phyloP scores from a whole-genome alignment of 176 grass and related monocot genomes.

The Zoysia pacifica region DNA sequence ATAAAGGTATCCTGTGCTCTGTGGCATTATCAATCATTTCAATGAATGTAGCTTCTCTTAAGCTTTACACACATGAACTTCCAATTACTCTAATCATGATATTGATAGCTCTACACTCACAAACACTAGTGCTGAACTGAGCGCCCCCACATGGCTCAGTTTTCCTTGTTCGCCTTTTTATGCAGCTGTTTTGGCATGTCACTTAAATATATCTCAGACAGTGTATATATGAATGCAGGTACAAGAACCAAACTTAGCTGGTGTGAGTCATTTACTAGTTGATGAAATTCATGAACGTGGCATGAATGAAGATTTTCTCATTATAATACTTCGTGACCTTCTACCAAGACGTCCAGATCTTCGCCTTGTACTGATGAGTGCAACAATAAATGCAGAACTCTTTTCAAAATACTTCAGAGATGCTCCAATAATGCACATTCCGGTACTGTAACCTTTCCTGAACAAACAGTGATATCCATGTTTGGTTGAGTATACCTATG shows the following conservation, averaged over 20 bases:
- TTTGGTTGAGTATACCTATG: constrained; percentile 1
- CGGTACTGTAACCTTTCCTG: constrained; percentile 53
- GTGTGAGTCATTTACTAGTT: constrained; percentile 86
- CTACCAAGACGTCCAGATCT: constrained; percentile 80
- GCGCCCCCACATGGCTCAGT: neutral
- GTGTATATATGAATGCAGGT: constrained; percentile 53
- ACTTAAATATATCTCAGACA: constrained; percentile 23
- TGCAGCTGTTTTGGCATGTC: constrained; percentile 14
- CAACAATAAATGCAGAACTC: constrained; percentile 93
- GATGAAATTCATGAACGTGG: constrained; percentile 99
- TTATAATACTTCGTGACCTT: constrained; percentile 91
- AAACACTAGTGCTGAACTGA: constrained; percentile 7
- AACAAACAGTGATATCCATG: constrained; percentile 21
- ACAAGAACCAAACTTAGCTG: constrained; percentile 79
- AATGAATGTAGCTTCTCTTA: neutral
- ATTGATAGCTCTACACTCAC: neutral
- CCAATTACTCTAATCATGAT: constrained; percentile 1
- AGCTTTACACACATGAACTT: neutral
- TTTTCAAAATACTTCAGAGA: constrained; percentile 93
- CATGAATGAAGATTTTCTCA: constrained; percentile 99
- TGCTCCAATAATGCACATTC: constrained; percentile 88
- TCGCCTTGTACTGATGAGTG: constrained; percentile 93
- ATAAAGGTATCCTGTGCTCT: constrained; percentile 8
- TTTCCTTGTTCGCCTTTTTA: neutral
- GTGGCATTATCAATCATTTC: constrained; percentile 6